A percentile compares a stretch with the other conserved stretches of the same genome.
These are phyloP conservation scores for Aspergillus chevalieri DNA, from an alignment of 2,329 filamentous ascomycete genomes.

Conservation along the genomic window DNA sequence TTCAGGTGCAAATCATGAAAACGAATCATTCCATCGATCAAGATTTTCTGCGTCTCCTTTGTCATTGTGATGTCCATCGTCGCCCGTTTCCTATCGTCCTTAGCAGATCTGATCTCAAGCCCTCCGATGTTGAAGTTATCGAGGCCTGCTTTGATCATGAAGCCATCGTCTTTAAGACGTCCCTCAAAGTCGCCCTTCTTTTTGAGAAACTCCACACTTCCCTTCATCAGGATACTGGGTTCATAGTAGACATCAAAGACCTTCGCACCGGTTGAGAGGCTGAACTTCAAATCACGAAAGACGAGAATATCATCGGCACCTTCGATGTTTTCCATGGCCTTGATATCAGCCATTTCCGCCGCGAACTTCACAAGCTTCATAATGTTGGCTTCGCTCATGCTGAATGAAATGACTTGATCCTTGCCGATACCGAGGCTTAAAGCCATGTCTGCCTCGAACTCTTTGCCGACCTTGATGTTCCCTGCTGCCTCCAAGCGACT, in stretches of 20 bases:
- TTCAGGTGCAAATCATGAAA: background rate
- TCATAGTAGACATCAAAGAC: background rate
- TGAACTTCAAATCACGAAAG: background rate
- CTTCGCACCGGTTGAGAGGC: background rate
- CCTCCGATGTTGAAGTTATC: slow-evolving; percentile 1
- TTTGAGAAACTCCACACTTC: background rate
- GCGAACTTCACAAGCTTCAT: background rate
- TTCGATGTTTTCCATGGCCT: background rate
- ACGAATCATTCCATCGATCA: background rate
- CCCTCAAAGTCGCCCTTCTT: background rate
- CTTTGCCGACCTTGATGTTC: background rate
- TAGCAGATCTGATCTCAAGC: background rate
- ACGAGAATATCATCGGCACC: background rate
- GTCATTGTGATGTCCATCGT: background rate
- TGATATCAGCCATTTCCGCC: background rate
- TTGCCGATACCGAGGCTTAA: background rate
- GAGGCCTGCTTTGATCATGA: background rate
- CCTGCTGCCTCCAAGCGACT: background rate
- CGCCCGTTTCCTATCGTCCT: background rate
- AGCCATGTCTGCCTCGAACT: background rate
- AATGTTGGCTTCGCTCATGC: background rate
- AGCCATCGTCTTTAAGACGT: background rate
- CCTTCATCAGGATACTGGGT: background rate
- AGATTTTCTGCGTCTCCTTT: background rate
- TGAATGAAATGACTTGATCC: background rate